These are phyloP conservation scores for Trametes hirsuta DNA, from an alignment of 1,284 basidiomycete species.

Conservation along the genomic window DNA sequence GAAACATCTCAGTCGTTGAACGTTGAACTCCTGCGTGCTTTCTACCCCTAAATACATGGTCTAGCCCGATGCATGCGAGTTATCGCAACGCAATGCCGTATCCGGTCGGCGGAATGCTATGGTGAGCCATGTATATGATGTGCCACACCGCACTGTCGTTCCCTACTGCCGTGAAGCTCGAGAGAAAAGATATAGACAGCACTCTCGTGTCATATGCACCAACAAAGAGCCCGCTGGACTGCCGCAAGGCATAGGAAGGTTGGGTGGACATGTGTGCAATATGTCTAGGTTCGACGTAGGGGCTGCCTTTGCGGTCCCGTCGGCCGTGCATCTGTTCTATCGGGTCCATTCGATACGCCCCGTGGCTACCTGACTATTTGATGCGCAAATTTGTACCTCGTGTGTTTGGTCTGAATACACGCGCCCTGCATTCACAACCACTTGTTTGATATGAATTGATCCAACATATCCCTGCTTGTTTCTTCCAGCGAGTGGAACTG, in stretches of 20 bases:
- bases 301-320: background rate
- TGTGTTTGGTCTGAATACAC: background rate
- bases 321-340: slow-evolving; percentile 19
- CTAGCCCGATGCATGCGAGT: too few species aligned
- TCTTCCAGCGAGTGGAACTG: too few species aligned
- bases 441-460: background rate
- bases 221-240: slow-evolving; percentile 20
- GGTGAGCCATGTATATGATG: background rate
- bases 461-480: background rate
- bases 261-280: slow-evolving; percentile 22
- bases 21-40: background rate
- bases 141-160: background rate
- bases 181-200: background rate
- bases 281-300: slow-evolving; percentile 1
- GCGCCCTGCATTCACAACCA: background rate
- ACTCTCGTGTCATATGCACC: slow-evolving; percentile 2
- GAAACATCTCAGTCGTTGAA: slow-evolving; percentile 3
- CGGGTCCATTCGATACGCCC: slow-evolving; percentile 5
- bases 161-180: background rate
- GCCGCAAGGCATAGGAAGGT: slow-evolving; percentile 22
- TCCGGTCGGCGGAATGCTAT: too few species aligned
- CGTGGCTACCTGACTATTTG: slow-evolving; percentile 12
- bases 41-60: too few species aligned
- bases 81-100: too few species aligned
- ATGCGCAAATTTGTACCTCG: slow-evolving; percentile 8